Conservation (phyloP, 306 rosid species). For the Boehmeria nivea region DNA sequence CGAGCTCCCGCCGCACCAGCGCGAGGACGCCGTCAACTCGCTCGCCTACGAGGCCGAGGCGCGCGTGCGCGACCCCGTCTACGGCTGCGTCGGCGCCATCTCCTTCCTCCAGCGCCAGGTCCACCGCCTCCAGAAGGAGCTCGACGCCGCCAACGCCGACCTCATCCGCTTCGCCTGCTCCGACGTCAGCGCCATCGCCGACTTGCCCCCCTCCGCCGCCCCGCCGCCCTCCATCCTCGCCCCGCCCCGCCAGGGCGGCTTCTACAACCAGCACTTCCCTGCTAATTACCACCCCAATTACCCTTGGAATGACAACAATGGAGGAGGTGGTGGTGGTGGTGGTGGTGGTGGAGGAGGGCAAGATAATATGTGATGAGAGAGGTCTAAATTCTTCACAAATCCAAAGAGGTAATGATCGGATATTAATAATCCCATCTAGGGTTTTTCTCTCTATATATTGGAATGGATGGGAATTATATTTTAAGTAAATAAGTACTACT, state of each 20-base stretch:
- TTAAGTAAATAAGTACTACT: background rate
- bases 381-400: too few relatives aligned
- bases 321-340: too few relatives aligned
- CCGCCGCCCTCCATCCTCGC: conserved; percentile 23
- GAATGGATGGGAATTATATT: background rate
- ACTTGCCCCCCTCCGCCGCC: conserved; percentile 24
- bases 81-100: conserved; percentile 95
- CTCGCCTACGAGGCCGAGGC: conserved; percentile 98
- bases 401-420: background rate
- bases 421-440: conserved; percentile 29
- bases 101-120: conserved; percentile 91
- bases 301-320: conserved; percentile 55
- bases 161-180: conserved; percentile 67
- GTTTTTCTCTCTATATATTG: conserved; percentile 31
- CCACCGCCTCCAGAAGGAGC: conserved; percentile 91
- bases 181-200: conserved; percentile 32
- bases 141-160: conserved; percentile 79
- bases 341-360: background rate
- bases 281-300: too few relatives aligned
- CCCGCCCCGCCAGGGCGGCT: too few relatives aligned
- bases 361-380: background rate
- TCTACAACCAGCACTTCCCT: conserved; percentile 46
- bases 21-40: conserved; percentile 96
- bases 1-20: conserved; percentile 85
- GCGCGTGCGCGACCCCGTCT: conserved; percentile 84